These are phyloP conservation scores for Moesziomyces aphidis DNA, from an alignment of 1,284 basidiomycete genomes.

Conservation along the genomic window DNA sequence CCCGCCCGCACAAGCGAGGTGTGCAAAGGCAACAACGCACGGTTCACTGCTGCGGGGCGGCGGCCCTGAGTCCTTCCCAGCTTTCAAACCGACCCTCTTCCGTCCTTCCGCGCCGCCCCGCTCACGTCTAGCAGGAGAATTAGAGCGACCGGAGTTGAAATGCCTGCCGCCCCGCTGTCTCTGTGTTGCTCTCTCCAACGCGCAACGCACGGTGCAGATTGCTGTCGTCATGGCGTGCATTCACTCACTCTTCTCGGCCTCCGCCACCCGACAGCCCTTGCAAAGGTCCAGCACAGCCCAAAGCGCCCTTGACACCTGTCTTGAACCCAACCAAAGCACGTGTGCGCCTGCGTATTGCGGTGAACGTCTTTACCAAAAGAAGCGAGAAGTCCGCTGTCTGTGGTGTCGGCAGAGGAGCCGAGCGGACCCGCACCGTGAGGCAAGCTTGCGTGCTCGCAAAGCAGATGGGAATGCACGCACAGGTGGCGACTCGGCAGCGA, in stretches of 20 bases:
- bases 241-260: background rate
- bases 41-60: background rate
- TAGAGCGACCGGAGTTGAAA: constrained; percentile 10
- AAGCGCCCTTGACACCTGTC: no score
- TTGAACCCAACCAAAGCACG: no score
- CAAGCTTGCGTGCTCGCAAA: background rate
- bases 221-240: background rate
- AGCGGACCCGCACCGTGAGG: no score
- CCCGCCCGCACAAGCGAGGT: background rate
- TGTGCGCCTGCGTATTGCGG: no score
- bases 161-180: constrained; percentile 3
- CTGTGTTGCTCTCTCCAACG: constrained; percentile 14
- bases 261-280: no score
- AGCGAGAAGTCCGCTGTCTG: no score
- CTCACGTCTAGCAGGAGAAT: background rate
- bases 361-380: no score
- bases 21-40: background rate
- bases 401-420: no score
- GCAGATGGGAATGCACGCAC: background rate
- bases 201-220: background rate
- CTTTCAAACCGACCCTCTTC: background rate
- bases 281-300: no score
- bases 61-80: background rate
- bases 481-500: background rate
- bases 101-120: background rate